Conservation (phyloP, 2,329 filamentous ascomycete species). For the Juglanconis sp. region DNA sequence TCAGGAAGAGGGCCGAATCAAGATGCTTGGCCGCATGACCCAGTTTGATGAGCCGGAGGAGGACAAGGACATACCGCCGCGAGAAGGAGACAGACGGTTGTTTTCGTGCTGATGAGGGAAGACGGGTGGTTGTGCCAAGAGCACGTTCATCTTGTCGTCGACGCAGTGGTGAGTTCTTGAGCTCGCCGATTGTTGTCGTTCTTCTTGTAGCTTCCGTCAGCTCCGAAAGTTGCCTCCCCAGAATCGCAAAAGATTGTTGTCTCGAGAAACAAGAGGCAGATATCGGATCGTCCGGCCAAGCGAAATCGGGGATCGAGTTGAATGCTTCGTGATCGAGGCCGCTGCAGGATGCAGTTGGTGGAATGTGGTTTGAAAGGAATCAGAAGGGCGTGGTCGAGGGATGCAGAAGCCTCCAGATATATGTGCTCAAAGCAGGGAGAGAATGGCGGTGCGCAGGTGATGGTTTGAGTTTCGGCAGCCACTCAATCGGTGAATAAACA, state of each 20-base stretch:
- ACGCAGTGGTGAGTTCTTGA: not conserved
- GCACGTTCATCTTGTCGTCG: constrained; percentile 53
- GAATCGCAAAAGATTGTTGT: not conserved
- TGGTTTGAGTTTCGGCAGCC: not conserved
- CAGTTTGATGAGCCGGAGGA: not conserved
- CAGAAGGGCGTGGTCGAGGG: not conserved
- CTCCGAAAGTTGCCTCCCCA: not conserved
- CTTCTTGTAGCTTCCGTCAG: not conserved
- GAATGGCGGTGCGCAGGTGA: not conserved
- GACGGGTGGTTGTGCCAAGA: constrained; percentile 58
- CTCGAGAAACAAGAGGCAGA: not conserved
- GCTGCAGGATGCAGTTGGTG: not conserved
- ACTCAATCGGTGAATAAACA: not conserved
- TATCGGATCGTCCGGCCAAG: constrained; percentile 2
- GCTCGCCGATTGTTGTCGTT: not conserved
- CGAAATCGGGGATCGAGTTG: constrained; percentile 3
- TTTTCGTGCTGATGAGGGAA: constrained; percentile 59
- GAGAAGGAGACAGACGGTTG: constrained; percentile 50
- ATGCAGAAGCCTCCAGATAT: not conserved
- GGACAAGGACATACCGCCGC: constrained; percentile 46
- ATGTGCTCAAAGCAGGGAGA: not conserved
- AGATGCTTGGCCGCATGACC: not conserved
- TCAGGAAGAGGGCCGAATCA: not conserved
- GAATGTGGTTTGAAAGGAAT: not conserved
- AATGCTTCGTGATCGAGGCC: not conserved